phyloP scores from a whole-genome alignment of 1,139 yeast genomes.

The Suhomyces ambrosiae region DNA sequence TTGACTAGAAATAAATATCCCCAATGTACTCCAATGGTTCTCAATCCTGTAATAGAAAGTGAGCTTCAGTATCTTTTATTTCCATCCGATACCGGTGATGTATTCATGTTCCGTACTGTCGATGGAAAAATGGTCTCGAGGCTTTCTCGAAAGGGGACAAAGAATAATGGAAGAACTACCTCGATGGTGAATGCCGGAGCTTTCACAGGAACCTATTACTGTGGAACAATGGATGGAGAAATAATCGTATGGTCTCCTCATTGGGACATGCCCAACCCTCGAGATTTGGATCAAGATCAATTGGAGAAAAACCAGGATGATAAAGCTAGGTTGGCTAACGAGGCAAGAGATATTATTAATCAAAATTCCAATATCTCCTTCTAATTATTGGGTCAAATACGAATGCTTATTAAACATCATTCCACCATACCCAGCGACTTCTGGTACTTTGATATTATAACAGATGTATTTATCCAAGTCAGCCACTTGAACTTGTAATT shows the following conservation, averaged over 20 bases:
- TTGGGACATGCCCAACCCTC: conserved; percentile 22
- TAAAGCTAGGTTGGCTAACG: conserved; percentile 9
- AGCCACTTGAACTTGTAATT: too few relatives aligned
- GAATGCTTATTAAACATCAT: too few relatives aligned
- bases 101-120: conserved; percentile 60
- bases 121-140: conserved; percentile 67
- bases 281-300: conserved; percentile 10
- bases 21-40: conserved; percentile 48
- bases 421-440: too few relatives aligned
- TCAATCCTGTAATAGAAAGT: conserved; percentile 49
- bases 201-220: conserved; percentile 43
- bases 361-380: not conserved
- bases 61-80: conserved; percentile 61
- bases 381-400: not conserved
- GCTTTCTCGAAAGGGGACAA: conserved; percentile 40
- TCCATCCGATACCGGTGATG: conserved; percentile 81
- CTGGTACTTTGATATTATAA: too few relatives aligned
- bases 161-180: conserved; percentile 43
- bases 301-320: conserved; percentile 1
- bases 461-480: too few relatives aligned
- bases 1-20: conserved; percentile 65
- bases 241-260: conserved; percentile 54
- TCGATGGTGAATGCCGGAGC: conserved; percentile 54
- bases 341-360: conserved; percentile 14
- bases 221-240: conserved; percentile 63